phyloP scores from a whole-genome alignment of 2,329 filamentous ascomycete genomes.

The Trichoderma atrobrunneum region DNA sequence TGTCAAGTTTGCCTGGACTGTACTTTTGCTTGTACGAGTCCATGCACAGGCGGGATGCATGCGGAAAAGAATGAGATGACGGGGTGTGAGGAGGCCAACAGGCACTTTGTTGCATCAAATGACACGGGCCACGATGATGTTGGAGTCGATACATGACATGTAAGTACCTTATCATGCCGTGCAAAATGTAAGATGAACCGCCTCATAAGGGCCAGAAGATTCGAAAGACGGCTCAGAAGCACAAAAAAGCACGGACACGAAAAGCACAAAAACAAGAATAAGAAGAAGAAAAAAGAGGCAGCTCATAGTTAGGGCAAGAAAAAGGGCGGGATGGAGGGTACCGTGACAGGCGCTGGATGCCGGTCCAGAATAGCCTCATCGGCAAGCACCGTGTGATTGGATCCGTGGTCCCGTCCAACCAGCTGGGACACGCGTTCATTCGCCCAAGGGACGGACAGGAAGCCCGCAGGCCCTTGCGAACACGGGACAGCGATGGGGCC shows the following conservation, averaged over 20 bases:
- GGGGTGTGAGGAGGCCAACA: neutral
- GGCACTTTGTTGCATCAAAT: neutral
- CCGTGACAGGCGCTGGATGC: constrained; percentile 12
- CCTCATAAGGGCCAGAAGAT: neutral
- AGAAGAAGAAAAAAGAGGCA: neutral
- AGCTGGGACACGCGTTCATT: constrained; percentile 13
- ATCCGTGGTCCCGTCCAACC: neutral
- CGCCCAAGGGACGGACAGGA: neutral
- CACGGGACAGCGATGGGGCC: constrained; percentile 5
- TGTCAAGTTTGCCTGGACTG: neutral
- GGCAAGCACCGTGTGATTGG: constrained; percentile 4
- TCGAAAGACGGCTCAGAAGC: neutral
- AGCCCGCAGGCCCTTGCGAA: constrained; percentile 1
- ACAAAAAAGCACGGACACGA: neutral
- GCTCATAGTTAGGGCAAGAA: neutral
- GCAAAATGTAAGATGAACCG: neutral
- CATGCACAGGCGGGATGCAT: neutral
- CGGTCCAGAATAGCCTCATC: constrained; percentile 4
- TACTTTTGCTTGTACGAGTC: neutral
- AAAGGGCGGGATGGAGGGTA: constrained; percentile 1
- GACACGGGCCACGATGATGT: neutral
- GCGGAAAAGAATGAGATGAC: neutral
- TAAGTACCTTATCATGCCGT: neutral
- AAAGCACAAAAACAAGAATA: neutral
- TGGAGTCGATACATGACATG: neutral